Evolutionary conservation across 106 monocot species (phyloP), one percentile per base, ranked within the genome.

Genomic region (Dendrobium huoshanense): DNA sequence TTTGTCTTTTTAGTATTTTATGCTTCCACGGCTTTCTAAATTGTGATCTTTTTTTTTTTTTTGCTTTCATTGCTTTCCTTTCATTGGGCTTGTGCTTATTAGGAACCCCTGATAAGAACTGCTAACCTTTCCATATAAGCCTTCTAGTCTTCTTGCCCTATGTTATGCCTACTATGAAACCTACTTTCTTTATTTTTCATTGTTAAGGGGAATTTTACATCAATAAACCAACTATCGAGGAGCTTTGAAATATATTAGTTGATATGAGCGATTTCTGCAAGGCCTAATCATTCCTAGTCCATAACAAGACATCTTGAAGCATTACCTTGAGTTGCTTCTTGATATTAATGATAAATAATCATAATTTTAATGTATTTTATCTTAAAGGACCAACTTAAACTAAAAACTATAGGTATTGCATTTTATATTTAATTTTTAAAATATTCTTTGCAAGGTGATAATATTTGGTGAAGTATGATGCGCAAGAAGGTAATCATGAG

Each of bases 151-250:
- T 40, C 70, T 70, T 70, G 37, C n/a, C 70, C 29, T 70, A 5
- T 9, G 19, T 44, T 8, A 43, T 74, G 42, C 7, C 74, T 9
- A 0, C 41, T 16, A 37, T 29, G 72, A 72, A 16, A 40, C 41
- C n/a, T 7, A 45, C 24, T 68, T 68, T 68, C 29, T 68, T 40
- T 72, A 37, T 73, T 73, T 73, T 73, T 37, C 43, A 74, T n/a
- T 18, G 74, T n/a, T 74, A 44, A 43, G 74, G 0, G 5, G 41
- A 18, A 13, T 18, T 40, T 73, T 42, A 19, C 16, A 18, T 40
- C 15, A 42, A 40, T 41, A 29, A 70, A 31, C 70, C 2, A 24
- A 5, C 22, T n/a, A 61, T n/a, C 22, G n/a, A 19, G 24, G 64
- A 25, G 10, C 51, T 51, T 13, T 2, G 13, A 51, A 13, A 13